Percentiles rank a stretch among this genome's conserved stretches.
Conservation (phyloP, 805 yeast species). For the Monosporozyma aerobia region DNA sequence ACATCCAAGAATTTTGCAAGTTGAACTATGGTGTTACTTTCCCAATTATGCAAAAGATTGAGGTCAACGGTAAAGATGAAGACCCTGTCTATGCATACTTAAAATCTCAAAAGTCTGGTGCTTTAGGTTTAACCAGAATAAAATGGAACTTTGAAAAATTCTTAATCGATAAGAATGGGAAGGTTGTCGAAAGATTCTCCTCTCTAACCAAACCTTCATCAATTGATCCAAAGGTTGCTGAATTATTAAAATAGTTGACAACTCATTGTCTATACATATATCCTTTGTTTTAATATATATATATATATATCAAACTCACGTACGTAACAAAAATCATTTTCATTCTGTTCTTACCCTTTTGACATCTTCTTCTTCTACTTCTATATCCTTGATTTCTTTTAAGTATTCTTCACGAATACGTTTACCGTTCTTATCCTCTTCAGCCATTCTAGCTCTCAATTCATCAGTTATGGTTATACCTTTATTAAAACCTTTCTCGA, state of each 20-base stretch:
- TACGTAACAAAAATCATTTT: not conserved
- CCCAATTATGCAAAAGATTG: slow-evolving; percentile 79
- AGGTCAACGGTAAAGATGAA: slow-evolving; percentile 77
- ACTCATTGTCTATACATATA: not conserved
- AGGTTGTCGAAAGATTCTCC: slow-evolving; percentile 51
- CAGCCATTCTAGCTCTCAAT: slow-evolving; percentile 17
- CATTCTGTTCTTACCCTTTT: slow-evolving; percentile 2
- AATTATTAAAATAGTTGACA: slow-evolving; percentile 33
- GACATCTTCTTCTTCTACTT: not conserved
- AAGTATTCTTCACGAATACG: slow-evolving; percentile 17
- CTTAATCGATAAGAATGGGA: slow-evolving; percentile 44
- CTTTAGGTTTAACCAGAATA: slow-evolving; percentile 59
- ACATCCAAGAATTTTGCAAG: slow-evolving; percentile 64
- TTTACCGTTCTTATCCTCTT: slow-evolving; percentile 25
- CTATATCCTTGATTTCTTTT: slow-evolving; percentile 1
- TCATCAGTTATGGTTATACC: slow-evolving; percentile 20
- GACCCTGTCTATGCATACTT: slow-evolving; percentile 75
- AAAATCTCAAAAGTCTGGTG: slow-evolving; percentile 51
- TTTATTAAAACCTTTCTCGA: slow-evolving; percentile 59
- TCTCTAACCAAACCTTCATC: slow-evolving; percentile 60
- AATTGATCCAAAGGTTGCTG: slow-evolving; percentile 51
- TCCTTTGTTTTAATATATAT: not conserved
- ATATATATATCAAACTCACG: not conserved
- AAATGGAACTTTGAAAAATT: slow-evolving; percentile 80
- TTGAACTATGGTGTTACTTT: slow-evolving; percentile 83